A percentile compares a stretch with the other conserved stretches of the same genome.
These are phyloP conservation scores for Jamesozyma hellenica DNA, from an alignment of 805 yeast species.

Conservation along the genomic window DNA sequence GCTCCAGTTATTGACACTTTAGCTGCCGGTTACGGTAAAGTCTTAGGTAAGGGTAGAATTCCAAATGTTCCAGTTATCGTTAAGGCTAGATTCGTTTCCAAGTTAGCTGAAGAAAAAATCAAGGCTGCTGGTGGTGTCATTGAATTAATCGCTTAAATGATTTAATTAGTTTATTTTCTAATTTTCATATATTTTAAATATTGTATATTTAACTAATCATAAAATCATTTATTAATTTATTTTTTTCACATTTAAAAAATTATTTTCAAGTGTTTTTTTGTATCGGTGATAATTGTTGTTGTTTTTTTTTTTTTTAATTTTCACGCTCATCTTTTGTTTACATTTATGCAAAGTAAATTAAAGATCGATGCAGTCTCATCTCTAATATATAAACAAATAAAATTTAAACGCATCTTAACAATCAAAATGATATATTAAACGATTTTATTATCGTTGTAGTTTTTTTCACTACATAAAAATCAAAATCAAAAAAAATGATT, in stretches of 20 bases:
- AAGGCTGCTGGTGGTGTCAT: slow-evolving; percentile 99
- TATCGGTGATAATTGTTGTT: no score
- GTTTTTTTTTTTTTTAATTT: no score
- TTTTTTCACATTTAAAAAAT: neutral
- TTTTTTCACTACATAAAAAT: no score
- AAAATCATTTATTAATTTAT: neutral
- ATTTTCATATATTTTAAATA: no score
- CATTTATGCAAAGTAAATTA: no score
- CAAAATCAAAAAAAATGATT: no score
- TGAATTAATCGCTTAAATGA: slow-evolving; percentile 89
- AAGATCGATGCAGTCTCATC: no score
- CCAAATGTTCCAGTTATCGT: slow-evolving; percentile 98
- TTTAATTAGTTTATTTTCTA: slow-evolving; percentile 6
- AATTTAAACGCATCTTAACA: no score
- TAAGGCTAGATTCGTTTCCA: slow-evolving; percentile 98
- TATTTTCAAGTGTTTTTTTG: neutral
- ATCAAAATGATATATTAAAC: no score
- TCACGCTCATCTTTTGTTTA: no score
- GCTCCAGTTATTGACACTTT: slow-evolving; percentile 99
- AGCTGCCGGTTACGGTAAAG: slow-evolving; percentile 99
- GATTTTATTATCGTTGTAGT: no score
- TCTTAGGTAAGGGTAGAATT: slow-evolving; percentile 97
- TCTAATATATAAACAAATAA: no score
- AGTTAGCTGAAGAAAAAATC: slow-evolving; percentile 99
- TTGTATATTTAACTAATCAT: neutral